Percentiles rank a stretch among this genome's conserved stretches.
Conservation (phyloP, 2,329 filamentous ascomycete genomes). For the Emericellopsis cladophorae region DNA sequence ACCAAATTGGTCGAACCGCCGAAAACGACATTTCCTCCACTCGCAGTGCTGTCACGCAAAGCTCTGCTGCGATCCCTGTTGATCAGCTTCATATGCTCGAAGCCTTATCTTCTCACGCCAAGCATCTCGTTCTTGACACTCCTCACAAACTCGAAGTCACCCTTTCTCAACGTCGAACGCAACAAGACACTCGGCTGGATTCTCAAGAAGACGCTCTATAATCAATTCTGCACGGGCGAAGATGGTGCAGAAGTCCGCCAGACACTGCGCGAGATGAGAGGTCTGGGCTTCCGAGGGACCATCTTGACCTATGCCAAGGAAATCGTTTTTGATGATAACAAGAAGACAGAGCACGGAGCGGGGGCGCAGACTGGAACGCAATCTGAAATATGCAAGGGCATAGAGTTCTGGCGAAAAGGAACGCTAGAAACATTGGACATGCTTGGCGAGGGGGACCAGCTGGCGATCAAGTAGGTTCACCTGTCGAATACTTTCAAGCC, state of each 20-base stretch:
- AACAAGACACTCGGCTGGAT: conserved; percentile 34
- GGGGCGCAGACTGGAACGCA: conserved; percentile 25
- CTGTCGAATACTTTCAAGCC: neutral
- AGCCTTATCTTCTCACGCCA: neutral
- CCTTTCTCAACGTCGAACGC: conserved; percentile 26
- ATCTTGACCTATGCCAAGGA: conserved; percentile 41
- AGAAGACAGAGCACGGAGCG: conserved; percentile 9
- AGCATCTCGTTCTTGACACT: neutral
- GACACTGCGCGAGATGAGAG: conserved; percentile 27
- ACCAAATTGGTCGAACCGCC: too few species aligned
- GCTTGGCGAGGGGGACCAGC: conserved; percentile 18
- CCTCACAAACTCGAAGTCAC: neutral
- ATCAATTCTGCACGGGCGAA: conserved; percentile 45
- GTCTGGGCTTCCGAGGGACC: conserved; percentile 39
- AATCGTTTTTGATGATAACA: conserved; percentile 25
- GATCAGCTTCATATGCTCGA: neutral
- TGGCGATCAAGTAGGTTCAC: conserved; percentile 22
- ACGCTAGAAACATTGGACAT: conserved; percentile 17
- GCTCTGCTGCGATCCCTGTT: neutral
- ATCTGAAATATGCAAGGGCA: conserved; percentile 18
- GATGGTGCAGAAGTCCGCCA: conserved; percentile 29
- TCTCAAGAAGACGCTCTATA: conserved; percentile 36
- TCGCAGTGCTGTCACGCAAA: neutral
- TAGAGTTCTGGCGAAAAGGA: conserved; percentile 22
- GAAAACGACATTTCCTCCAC: neutral